phyloP scores from a whole-genome alignment of 2,329 filamentous ascomycete genomes.

The Sclerotinia glacialis region DNA sequence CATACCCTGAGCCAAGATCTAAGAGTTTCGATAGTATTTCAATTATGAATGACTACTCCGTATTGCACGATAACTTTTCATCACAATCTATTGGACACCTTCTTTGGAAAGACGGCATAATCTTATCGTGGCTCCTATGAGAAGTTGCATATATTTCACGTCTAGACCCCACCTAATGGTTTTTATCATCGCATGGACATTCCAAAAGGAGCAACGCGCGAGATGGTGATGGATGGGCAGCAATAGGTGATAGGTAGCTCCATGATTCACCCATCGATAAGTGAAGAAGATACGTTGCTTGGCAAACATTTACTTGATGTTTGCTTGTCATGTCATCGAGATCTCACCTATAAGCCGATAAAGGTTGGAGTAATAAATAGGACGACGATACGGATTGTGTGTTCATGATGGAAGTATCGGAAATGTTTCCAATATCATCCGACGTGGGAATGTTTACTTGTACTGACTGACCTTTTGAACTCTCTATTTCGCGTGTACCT shows the following conservation, averaged over 20 bases:
- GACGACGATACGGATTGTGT: neutral
- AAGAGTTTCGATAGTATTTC: neutral
- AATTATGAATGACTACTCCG: neutral
- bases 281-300: neutral
- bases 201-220: constrained; percentile 29
- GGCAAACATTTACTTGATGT: neutral
- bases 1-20: neutral
- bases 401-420: neutral
- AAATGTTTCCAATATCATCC: neutral
- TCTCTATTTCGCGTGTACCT: neutral
- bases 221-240: neutral
- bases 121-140: constrained; percentile 15
- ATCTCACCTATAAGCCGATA: neutral
- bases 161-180: constrained; percentile 24
- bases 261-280: neutral
- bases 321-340: neutral
- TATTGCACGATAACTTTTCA: constrained; percentile 4
- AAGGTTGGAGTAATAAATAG: neutral
- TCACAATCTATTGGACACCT: neutral
- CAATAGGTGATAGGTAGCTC: neutral
- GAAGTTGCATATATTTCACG: constrained; percentile 6
- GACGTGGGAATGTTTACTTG: too few relatives aligned
- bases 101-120: neutral
- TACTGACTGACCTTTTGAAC: too few relatives aligned
- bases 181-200: constrained; percentile 28